A percentile compares a stretch with the other conserved stretches of the same genome.
These are phyloP conservation scores for Neonectria neomacrospora DNA, from an alignment of 2,329 filamentous ascomycete genomes.

Conservation along the genomic window DNA sequence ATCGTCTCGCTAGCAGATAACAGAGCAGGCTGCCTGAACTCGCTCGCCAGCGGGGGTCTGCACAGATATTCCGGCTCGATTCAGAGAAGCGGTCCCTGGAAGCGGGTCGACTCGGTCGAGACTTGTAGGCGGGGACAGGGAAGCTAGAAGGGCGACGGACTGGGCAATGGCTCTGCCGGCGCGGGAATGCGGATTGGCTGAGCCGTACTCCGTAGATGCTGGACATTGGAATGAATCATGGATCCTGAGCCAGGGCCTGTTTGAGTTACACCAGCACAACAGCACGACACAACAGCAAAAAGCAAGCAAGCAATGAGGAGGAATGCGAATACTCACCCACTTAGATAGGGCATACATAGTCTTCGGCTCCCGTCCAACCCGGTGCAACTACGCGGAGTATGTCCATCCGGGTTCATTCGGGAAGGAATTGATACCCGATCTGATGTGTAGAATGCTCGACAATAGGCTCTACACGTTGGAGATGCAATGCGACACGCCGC, in stretches of 20 bases:
- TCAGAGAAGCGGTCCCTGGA: constrained; percentile 7
- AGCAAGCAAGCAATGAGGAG: not conserved
- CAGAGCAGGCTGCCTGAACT: not conserved
- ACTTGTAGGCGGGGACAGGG: not conserved
- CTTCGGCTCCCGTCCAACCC: too few species aligned
- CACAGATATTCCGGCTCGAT: constrained; percentile 21
- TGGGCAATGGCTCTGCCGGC: not conserved
- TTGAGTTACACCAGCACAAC: not conserved
- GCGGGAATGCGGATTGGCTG: not conserved
- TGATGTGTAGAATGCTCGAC: not conserved
- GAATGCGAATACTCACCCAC: too few species aligned
- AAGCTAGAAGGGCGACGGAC: not conserved
- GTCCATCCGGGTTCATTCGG: not conserved
- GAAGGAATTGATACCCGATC: not conserved
- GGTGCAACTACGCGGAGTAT: not conserved
- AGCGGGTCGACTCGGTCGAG: constrained; percentile 1
- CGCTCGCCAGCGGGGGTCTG: not conserved
- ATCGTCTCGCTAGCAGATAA: too few species aligned
- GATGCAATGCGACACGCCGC: not conserved
- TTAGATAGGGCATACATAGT: not conserved
- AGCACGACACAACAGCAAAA: too few species aligned
- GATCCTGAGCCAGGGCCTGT: not conserved
- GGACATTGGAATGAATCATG: not conserved
- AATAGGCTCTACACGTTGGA: not conserved
- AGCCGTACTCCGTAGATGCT: not conserved